A percentile compares a stretch with the other conserved stretches of the same genome.
Evolutionary conservation across 2,329 filamentous ascomycete species (phyloP).

Genomic region (Fonsecaea multimorphosa): DNA sequence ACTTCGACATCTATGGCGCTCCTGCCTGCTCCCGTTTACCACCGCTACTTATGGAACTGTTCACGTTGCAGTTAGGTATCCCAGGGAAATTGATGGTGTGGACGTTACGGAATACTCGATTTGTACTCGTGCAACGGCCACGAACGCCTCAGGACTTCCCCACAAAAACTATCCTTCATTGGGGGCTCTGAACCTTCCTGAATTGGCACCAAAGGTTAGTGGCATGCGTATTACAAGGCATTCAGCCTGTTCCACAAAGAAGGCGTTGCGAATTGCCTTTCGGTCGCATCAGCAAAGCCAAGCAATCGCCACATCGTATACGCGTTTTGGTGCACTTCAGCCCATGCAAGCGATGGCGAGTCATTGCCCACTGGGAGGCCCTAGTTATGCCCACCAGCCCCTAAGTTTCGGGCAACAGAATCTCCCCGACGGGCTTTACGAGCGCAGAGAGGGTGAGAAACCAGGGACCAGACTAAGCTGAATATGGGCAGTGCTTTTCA

Average conservation of each 20-base stretch:
- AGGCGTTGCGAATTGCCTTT: background rate
- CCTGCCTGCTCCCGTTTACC: background rate
- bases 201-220: background rate
- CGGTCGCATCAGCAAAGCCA: background rate
- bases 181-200: background rate
- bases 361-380: background rate
- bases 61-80: background rate
- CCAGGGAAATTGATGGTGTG: background rate
- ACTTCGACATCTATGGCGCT: background rate
- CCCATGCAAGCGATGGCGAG: background rate
- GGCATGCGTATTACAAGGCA: background rate
- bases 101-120: no score
- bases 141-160: background rate
- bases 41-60: background rate
- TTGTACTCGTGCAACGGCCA: background rate
- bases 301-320: background rate
- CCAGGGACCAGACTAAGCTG: background rate
- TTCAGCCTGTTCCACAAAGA: background rate
- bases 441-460: background rate
- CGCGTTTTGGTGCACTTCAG: background rate
- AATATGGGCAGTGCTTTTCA: background rate
- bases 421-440: conserved; percentile 2
- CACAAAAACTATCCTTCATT: background rate
- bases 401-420: background rate
- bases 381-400: background rate